phyloP scores from a whole-genome alignment of 768 basidiomycete genomes.

The Favolaschia claudopus region DNA sequence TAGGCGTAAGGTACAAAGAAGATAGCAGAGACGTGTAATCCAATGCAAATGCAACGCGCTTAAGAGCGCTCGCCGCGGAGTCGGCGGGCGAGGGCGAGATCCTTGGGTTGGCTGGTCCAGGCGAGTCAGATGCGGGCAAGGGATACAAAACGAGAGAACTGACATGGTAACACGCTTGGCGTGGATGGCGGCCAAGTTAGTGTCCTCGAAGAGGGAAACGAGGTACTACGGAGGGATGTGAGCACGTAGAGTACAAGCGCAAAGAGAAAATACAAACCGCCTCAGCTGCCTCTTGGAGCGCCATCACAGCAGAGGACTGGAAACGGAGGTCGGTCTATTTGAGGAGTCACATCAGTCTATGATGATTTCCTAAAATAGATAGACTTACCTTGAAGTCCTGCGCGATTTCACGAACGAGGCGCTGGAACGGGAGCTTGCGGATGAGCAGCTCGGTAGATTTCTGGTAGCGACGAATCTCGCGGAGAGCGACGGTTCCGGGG shows the following conservation, averaged over 20 bases:
- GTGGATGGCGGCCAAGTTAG: conserved; percentile 91
- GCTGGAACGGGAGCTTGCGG: conserved; percentile 99
- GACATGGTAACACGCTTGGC: conserved; percentile 67
- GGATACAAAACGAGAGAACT: conserved; percentile 6
- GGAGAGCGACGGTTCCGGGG: conserved; percentile 97
- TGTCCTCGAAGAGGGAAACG: conserved; percentile 87
- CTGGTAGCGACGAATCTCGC: conserved; percentile 98
- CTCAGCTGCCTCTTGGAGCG: conserved; percentile 92
- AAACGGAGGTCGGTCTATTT: conserved; percentile 86
- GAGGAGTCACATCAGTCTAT: conserved; percentile 14
- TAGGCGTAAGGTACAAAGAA: no score
- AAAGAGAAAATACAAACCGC: conserved; percentile 40
- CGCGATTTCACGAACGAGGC: conserved; percentile 96
- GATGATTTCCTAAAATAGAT: background rate
- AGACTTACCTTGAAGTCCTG: conserved; percentile 88
- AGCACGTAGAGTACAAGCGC: background rate
- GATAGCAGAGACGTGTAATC: background rate
- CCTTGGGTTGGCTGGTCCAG: conserved; percentile 77
- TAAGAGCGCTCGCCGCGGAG: conserved; percentile 87
- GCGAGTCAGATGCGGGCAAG: conserved; percentile 29
- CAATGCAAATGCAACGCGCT: conserved; percentile 28
- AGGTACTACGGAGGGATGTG: conserved; percentile 54
- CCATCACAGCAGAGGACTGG: conserved; percentile 96
- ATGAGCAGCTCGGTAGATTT: conserved; percentile 99
- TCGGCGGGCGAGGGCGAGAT: conserved; percentile 86